phyloP scores from a whole-genome alignment of 148 eudicot genomes.

The Camellia lanceoleosa region DNA sequence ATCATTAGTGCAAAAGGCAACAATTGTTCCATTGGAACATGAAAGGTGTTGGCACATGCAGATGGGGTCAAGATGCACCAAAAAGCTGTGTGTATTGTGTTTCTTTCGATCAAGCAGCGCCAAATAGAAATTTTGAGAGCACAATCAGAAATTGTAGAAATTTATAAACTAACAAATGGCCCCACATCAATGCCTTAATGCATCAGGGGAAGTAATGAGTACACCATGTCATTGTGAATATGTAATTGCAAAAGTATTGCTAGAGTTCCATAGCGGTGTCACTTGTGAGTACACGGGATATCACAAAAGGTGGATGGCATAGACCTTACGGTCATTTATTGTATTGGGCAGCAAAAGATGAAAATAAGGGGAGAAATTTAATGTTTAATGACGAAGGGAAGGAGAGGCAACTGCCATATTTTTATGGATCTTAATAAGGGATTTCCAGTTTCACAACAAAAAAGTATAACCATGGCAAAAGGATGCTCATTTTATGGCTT shows the following conservation, averaged over 20 bases:
- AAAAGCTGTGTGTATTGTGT: too few relatives aligned
- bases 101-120: too few relatives aligned
- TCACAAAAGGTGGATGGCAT: not conserved
- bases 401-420: not conserved
- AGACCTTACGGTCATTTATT: not conserved
- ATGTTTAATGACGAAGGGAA: not conserved
- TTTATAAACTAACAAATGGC: not conserved
- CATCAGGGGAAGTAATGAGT: not conserved
- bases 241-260: not conserved
- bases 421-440: not conserved
- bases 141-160: not conserved
- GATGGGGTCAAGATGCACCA: too few relatives aligned
- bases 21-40: too few relatives aligned
- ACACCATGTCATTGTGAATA: not conserved
- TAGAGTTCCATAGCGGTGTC: not conserved
- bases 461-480: not conserved
- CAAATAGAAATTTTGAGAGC: not conserved
- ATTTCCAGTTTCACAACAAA: not conserved
- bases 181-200: not conserved
- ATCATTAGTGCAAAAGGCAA: too few relatives aligned
- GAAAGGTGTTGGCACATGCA: too few relatives aligned
- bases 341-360: not conserved
- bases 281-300: not conserved
- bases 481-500: not conserved
- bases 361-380: not conserved